Evolutionary conservation across 2,329 filamentous ascomycete genomes (phyloP), one percentile per base, ranked within the genome.

Genomic region (Pseudogymnoascus sp.): DNA sequence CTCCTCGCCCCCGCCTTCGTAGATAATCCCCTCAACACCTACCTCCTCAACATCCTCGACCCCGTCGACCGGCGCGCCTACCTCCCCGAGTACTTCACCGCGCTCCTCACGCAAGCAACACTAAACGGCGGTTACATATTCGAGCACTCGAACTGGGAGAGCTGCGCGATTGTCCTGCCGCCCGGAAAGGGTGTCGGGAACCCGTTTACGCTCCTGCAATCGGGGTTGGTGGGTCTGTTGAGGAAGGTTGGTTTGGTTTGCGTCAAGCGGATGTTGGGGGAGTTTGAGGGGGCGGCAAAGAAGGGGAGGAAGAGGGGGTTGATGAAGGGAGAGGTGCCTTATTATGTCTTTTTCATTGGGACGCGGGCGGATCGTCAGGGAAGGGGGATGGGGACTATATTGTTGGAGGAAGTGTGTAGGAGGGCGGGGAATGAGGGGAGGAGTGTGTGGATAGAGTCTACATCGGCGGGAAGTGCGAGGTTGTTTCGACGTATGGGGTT

Each of bases 311-410:
- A 50, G 22, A 15, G 3, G 43, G 43, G 43, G 5, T 30, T 50
- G 8, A 11, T 8, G 2, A 58, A 57, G 6, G n/a, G 59, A 11
- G 60, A 63, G 7, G 61, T 60, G 18, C 65, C 61, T 37, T 65
- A 66, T 61, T 67, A 68, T 41, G 53, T 66, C 8, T 68, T 67
- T 43, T 66, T 68, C 43, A 47, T 63, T 8, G 66, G 50, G 7
- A 67, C 67, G 1, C 7, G 37, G 2, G 35, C 53, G 7, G 58
- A 60, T 30, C 58, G 35, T 22, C 43, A 62, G 35, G 58, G 61
- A 3, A 36, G 20, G 14, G 66, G 66, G 6, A 43, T 65, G 8
- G 63, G 64, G 30, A 38, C 58, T 1, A 30, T 28, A 5, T 38
- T 68, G 4, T 60, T 68, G 11, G 59, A 53, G 35, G 9, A 63